Evolutionary conservation across 495 filamentous ascomycete species (phyloP).

Genomic region (Xylaria castorea): DNA sequence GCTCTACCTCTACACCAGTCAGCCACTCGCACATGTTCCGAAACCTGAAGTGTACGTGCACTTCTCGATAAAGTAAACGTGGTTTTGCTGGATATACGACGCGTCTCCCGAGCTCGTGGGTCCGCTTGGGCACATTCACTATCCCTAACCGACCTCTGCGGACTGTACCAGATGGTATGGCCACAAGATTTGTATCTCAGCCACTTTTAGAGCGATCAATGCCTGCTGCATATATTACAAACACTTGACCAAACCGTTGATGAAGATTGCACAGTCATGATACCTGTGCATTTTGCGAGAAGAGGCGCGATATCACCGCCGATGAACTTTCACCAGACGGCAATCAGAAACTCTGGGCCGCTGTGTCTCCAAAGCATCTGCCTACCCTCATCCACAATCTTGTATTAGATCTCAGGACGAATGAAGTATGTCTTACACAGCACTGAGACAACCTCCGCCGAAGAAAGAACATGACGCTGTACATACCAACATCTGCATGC

Average conservation of each 20-base stretch:
- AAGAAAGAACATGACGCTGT: neutral
- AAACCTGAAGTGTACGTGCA: neutral
- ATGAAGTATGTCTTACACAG: neutral
- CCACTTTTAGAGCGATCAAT: neutral
- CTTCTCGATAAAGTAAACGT: neutral
- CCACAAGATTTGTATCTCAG: neutral
- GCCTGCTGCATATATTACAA: neutral
- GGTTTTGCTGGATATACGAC: neutral
- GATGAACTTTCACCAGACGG: neutral
- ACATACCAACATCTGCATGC: neutral
- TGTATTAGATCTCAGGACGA: neutral
- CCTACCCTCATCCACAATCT: neutral
- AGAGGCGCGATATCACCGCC: neutral
- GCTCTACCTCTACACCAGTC: neutral
- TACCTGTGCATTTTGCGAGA: neutral
- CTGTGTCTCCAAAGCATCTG: neutral
- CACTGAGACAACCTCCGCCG: neutral
- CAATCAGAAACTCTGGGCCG: neutral
- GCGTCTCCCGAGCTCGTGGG: neutral
- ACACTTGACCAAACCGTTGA: neutral
- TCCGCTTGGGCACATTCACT: neutral
- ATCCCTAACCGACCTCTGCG: neutral
- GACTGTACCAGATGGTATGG: neutral
- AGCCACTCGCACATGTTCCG: neutral
- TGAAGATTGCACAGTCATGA: neutral